Percentiles rank a stretch among this genome's conserved stretches.
phyloP scores from a whole-genome alignment of 116 monocot genomes.

The Zostera marina region DNA sequence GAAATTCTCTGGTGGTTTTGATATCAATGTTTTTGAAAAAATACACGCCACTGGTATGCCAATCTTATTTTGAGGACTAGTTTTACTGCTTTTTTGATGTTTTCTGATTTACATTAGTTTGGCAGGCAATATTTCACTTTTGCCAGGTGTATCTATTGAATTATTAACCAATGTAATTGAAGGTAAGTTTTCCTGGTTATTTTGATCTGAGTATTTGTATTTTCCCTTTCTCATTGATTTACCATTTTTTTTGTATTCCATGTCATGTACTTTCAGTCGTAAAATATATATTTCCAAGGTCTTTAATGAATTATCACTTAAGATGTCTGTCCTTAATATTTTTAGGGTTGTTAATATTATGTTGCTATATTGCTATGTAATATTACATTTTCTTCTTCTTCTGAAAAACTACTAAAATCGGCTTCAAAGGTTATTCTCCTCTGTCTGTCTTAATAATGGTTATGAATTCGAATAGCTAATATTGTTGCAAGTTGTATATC shows the following conservation, averaged over 20 bases:
- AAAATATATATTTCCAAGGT: neutral
- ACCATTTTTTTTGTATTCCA: neutral
- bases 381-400: no score
- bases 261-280: neutral
- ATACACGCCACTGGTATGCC: slow-evolving; percentile 66
- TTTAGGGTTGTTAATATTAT: neutral
- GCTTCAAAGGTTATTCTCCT: no score
- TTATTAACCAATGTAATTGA: slow-evolving; percentile 67
- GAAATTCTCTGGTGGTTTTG: slow-evolving; percentile 91
- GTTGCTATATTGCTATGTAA: no score
- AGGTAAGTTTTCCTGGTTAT: slow-evolving; percentile 30
- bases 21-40: slow-evolving; percentile 67
- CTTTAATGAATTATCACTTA: neutral
- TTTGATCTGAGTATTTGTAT: neutral
- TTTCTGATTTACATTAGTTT: slow-evolving; percentile 3
- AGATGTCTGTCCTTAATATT: neutral
- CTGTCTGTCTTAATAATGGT: no score
- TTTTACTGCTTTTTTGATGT: neutral
- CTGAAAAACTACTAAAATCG: no score
- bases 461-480: no score
- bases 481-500: no score
- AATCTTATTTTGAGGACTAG: neutral
- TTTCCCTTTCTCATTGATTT: neutral
- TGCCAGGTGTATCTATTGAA: slow-evolving; percentile 84
- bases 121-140: slow-evolving; percentile 50